Evolutionary conservation across 305 asterid species (phyloP).

Genomic region (Plantago coronopus): DNA sequence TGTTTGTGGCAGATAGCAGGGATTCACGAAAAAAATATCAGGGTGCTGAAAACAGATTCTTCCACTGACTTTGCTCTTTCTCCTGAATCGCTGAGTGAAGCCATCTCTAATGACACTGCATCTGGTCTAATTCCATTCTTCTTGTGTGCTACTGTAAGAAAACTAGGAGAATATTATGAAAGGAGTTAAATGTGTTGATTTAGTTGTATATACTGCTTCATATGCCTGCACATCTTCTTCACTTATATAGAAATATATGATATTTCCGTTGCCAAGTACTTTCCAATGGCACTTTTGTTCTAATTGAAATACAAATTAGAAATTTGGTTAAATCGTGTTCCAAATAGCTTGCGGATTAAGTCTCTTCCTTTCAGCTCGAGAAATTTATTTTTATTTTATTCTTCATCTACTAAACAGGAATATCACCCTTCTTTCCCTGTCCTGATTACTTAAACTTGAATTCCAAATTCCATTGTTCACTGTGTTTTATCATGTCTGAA

Average conservation of each 20-base stretch:
- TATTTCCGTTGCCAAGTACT: conserved; percentile 2
- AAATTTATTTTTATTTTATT: neutral
- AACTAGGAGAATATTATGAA: conserved; percentile 15
- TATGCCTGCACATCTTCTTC: conserved; percentile 2
- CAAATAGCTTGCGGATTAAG: too few species aligned
- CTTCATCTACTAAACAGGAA: too few species aligned
- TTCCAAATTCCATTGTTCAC: neutral
- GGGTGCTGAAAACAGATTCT: conserved; percentile 64
- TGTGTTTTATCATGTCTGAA: too few species aligned
- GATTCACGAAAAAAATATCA: conserved; percentile 62
- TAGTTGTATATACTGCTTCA: conserved; percentile 1
- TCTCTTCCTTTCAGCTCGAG: too few species aligned
- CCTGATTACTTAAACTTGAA: neutral
- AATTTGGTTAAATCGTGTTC: too few species aligned
- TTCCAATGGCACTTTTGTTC: conserved; percentile 8
- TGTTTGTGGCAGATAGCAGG: conserved; percentile 69
- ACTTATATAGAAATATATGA: neutral
- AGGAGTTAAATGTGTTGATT: conserved; percentile 6
- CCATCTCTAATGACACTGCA: conserved; percentile 56
- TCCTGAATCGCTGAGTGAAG: conserved; percentile 58
- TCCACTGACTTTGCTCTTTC: conserved; percentile 67
- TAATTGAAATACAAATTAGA: neutral
- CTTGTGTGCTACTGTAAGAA: conserved; percentile 93
- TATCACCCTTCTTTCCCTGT: too few species aligned
- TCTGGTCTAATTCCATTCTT: conserved; percentile 90